These are phyloP conservation scores for Mediolabrus comicus DNA, from an alignment of 108 stramenopile species.

Conservation along the genomic window DNA sequence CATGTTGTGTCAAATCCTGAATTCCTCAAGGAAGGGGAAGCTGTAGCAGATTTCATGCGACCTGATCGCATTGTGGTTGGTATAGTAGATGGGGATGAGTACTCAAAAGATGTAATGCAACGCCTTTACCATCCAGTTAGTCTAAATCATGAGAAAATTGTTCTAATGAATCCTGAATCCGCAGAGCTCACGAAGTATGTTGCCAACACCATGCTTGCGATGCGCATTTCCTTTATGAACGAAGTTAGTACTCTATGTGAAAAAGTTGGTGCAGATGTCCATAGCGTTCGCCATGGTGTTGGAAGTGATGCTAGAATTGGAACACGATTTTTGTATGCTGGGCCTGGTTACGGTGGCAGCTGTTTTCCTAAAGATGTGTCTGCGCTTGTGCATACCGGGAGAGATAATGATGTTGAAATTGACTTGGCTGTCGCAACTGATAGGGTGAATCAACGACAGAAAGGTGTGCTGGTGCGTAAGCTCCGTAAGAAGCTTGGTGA, in stretches of 20 bases:
- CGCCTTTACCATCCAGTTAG: conserved; percentile 58
- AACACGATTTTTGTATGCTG: conserved; percentile 3
- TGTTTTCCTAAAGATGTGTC: conserved; percentile 9
- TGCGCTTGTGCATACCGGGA: conserved; percentile 1
- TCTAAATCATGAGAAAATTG: conserved; percentile 50
- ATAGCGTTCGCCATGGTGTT: conserved; percentile 6
- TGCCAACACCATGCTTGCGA: conserved; percentile 79
- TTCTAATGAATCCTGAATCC: conserved; percentile 75
- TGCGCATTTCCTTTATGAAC: conserved; percentile 81
- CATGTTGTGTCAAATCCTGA: conserved; percentile 77
- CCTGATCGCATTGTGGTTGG: conserved; percentile 77
- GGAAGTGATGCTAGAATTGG: conserved; percentile 7
- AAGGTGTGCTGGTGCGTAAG: conserved; percentile 11
- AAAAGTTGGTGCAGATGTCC: conserved; percentile 11
- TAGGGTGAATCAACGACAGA: conserved; percentile 16
- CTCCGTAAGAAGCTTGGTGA: conserved; percentile 11
- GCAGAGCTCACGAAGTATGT: conserved; percentile 84
- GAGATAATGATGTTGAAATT: conserved; percentile 15
- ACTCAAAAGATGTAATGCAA: conserved; percentile 7
- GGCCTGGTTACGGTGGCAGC: conserved; percentile 6
- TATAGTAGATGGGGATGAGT: conserved; percentile 51
- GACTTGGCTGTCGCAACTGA: conserved; percentile 13
- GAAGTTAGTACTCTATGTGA: conserved; percentile 35
- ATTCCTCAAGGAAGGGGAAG: conserved; percentile 86
- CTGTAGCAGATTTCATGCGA: conserved; percentile 59